Percentiles rank a stretch among this genome's conserved stretches.
Evolutionary conservation across 352 stramenopile species (phyloP).

Genomic region (Peronosclerospora sorghi): DNA sequence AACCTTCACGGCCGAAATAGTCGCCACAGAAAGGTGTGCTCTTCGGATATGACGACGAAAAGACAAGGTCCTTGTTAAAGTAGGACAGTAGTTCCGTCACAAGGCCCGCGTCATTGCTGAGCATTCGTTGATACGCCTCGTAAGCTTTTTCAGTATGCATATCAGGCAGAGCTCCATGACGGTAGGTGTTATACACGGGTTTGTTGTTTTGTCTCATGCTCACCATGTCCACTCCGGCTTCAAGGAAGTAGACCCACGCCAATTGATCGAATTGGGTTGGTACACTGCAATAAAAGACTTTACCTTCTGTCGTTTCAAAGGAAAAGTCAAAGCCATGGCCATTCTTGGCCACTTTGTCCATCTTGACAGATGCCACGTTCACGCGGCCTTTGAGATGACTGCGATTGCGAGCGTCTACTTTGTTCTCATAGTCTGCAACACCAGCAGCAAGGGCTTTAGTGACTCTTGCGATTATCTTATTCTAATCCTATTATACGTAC

Average conservation of each 20-base stretch:
- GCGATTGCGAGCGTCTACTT: conserved; percentile 79
- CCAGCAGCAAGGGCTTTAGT: not conserved
- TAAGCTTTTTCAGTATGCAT: conserved; percentile 74
- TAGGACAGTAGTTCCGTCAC: conserved; percentile 68
- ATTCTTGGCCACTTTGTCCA: conserved; percentile 71
- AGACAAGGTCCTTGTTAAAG: conserved; percentile 86
- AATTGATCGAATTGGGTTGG: conserved; percentile 74
- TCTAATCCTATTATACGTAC: conserved; percentile 16
- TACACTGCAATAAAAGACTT: conserved; percentile 74
- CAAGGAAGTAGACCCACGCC: conserved; percentile 78
- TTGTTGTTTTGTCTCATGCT: conserved; percentile 82
- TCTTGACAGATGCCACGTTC: conserved; percentile 61
- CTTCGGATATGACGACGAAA: conserved; percentile 75
- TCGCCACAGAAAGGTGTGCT: conserved; percentile 65
- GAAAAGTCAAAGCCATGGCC: conserved; percentile 76
- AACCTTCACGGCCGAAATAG: conserved; percentile 77
- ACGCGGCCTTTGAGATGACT: conserved; percentile 79
- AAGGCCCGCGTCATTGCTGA: conserved; percentile 37
- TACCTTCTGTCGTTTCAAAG: conserved; percentile 77
- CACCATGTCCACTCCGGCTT: conserved; percentile 66
- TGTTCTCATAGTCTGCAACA: conserved; percentile 76
- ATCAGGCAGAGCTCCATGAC: conserved; percentile 51
- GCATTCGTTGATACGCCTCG: conserved; percentile 57
- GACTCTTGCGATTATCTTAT: not conserved
- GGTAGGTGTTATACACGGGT: conserved; percentile 70